Conservation (phyloP, 139 green algal species). For the Trebouxia sp. region DNA sequence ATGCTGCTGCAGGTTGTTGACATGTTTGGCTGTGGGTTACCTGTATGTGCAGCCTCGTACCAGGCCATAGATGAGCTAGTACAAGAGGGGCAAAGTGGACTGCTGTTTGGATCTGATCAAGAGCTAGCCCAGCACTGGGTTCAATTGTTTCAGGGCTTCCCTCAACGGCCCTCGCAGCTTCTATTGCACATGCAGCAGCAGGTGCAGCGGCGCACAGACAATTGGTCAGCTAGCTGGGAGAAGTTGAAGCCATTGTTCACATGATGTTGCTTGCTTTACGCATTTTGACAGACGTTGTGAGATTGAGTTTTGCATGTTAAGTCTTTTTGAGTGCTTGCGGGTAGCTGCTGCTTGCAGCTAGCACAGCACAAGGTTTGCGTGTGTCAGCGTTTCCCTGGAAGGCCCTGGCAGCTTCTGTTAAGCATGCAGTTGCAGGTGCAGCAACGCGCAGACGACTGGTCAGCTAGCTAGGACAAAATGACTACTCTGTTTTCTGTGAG, state of each 20-base stretch:
- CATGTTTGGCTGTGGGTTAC: conserved; percentile 95
- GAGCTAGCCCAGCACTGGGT: conserved; percentile 70
- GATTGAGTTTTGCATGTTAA: too few species aligned
- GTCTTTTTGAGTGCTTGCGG: too few species aligned
- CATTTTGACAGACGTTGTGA: too few species aligned
- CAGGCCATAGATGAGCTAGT: conserved; percentile 86
- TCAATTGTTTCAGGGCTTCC: conserved; percentile 57
- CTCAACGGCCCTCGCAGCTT: neutral
- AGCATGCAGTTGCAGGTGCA: conserved; percentile 7
- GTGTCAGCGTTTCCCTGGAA: conserved; percentile 49
- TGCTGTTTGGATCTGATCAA: conserved; percentile 71
- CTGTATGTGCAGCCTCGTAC: conserved; percentile 86
- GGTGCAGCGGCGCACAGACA: neutral
- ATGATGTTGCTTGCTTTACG: too few species aligned
- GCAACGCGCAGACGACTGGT: neutral
- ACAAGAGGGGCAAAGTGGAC: conserved; percentile 65
- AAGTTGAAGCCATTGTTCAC: neutral
- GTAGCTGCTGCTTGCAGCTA: conserved; percentile 57
- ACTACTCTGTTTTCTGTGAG: too few species aligned
- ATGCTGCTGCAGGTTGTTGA: conserved; percentile 78
- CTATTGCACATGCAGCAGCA: conserved; percentile 17
- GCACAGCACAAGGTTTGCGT: conserved; percentile 56
- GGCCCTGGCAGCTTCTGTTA: neutral
- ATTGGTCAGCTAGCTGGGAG: neutral
- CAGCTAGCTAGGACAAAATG: neutral